phyloP scores from a whole-genome alignment of 306 rosid genomes.

The Citrullus amarus region DNA sequence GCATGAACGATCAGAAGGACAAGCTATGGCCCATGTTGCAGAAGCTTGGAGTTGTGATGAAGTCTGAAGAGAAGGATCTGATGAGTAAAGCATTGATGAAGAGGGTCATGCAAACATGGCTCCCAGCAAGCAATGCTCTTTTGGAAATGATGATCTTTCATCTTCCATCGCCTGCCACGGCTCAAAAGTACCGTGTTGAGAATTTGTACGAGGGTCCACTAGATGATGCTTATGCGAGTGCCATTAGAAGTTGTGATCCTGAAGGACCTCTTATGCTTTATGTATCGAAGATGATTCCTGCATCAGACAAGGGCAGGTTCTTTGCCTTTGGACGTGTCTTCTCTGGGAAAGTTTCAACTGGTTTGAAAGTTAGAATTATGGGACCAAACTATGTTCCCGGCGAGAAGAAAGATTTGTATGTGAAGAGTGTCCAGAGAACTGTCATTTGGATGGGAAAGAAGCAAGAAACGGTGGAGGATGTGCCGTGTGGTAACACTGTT shows the following conservation, averaged over 20 bases:
- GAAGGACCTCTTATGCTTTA: constrained; percentile 95
- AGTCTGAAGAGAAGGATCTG: constrained; percentile 68
- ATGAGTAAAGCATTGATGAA: constrained; percentile 85
- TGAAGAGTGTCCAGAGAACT: constrained; percentile 85
- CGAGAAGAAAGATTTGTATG: constrained; percentile 73
- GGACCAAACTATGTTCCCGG: constrained; percentile 92
- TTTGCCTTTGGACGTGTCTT: constrained; percentile 93
- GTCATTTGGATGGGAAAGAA: constrained; percentile 98
- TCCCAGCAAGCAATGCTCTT: constrained; percentile 65
- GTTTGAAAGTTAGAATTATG: constrained; percentile 92
- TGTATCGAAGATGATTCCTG: constrained; percentile 94
- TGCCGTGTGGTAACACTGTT: constrained; percentile 93
- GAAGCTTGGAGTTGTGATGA: constrained; percentile 62
- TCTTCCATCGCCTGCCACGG: constrained; percentile 64
- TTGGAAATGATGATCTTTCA: constrained; percentile 96
- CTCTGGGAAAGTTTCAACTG: constrained; percentile 69
- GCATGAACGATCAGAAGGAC: constrained; percentile 96
- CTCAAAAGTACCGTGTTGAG: constrained; percentile 92
- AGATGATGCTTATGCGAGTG: constrained; percentile 63
- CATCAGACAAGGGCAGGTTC: constrained; percentile 90
- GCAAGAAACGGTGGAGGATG: constrained; percentile 89
- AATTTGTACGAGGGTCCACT: constrained; percentile 93
- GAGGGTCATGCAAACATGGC: constrained; percentile 96
- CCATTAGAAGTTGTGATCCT: constrained; percentile 79
- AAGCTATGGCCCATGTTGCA: constrained; percentile 92